Evolutionary conservation across 129 eudicot species (phyloP).

Genomic region (Arctium minus): DNA sequence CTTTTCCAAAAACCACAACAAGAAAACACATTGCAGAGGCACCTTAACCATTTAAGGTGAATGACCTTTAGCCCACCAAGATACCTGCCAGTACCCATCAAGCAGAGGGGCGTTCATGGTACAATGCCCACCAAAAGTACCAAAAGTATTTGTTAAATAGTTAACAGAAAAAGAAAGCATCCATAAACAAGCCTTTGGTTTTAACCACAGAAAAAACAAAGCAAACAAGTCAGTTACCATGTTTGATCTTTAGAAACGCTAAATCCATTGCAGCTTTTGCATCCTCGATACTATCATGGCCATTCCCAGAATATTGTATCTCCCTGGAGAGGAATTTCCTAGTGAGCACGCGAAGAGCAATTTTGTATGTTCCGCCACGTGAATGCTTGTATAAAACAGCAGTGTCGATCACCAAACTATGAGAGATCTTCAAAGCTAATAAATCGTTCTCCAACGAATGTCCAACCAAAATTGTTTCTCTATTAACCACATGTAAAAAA

Average conservation of each 20-base stretch:
- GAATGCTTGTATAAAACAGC: conserved; percentile 85
- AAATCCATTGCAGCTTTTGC: conserved; percentile 94
- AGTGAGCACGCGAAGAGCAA: conserved; percentile 84
- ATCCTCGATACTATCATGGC: conserved; percentile 96
- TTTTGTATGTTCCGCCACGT: conserved; percentile 81
- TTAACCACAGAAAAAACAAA: background rate
- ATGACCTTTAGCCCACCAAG: too few relatives aligned
- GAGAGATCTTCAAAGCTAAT: conserved; percentile 74
- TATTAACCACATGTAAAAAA: conserved; percentile 63
- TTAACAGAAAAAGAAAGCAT: background rate
- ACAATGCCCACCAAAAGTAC: too few relatives aligned
- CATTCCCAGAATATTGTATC: conserved; percentile 80
- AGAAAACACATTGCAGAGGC: too few relatives aligned
- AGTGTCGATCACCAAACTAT: conserved; percentile 83
- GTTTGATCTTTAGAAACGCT: conserved; percentile 61
- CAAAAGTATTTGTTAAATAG: background rate
- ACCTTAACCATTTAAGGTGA: too few relatives aligned
- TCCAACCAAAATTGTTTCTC: conserved; percentile 89
- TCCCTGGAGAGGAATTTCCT: conserved; percentile 70
- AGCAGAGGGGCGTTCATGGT: too few relatives aligned
- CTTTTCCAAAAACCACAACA: too few relatives aligned
- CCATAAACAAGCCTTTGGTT: background rate
- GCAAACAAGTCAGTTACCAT: conserved; percentile 45
- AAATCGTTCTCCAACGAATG: conserved; percentile 97
- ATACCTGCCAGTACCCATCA: too few relatives aligned